These are phyloP conservation scores for Jimgerdemannia lactiflua DNA, from an alignment of 192 early-diverging fungal species.

Conservation along the genomic window DNA sequence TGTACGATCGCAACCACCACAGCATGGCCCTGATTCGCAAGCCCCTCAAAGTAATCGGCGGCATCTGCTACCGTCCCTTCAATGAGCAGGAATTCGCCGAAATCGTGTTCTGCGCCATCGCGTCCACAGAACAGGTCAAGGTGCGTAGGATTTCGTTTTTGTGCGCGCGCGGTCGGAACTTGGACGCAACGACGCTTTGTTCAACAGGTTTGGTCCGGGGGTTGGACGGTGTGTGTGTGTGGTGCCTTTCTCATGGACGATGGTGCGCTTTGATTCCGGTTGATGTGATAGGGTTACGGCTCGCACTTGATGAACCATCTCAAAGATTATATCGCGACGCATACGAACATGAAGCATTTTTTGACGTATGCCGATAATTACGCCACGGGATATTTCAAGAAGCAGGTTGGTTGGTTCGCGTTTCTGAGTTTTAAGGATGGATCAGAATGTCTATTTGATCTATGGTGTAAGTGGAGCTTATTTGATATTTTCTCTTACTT, in stretches of 20 bases:
- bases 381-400: constrained; percentile 98
- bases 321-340: constrained; percentile 86
- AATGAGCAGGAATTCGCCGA: constrained; percentile 88
- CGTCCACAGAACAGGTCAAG: constrained; percentile 88
- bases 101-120: constrained; percentile 98
- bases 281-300: constrained; percentile 81
- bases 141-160: constrained; percentile 33
- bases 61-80: constrained; percentile 96
- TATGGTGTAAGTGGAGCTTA: neutral
- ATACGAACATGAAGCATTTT: constrained; percentile 78
- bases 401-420: constrained; percentile 56
- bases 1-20: constrained; percentile 88
- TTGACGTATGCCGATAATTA: constrained; percentile 99
- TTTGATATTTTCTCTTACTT: neutral
- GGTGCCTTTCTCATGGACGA: neutral
- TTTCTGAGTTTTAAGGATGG: neutral
- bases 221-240: too few relatives aligned
- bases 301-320: constrained; percentile 92
- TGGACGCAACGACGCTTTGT: neutral
- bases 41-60: constrained; percentile 80
- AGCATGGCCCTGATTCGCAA: constrained; percentile 77
- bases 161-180: too few relatives aligned
- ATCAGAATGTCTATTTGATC: neutral
- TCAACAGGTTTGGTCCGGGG: too few relatives aligned
- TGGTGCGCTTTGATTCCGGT: neutral